These are phyloP conservation scores for Hemileccinum impolitum DNA, from an alignment of 768 basidiomycete genomes.

Conservation along the genomic window DNA sequence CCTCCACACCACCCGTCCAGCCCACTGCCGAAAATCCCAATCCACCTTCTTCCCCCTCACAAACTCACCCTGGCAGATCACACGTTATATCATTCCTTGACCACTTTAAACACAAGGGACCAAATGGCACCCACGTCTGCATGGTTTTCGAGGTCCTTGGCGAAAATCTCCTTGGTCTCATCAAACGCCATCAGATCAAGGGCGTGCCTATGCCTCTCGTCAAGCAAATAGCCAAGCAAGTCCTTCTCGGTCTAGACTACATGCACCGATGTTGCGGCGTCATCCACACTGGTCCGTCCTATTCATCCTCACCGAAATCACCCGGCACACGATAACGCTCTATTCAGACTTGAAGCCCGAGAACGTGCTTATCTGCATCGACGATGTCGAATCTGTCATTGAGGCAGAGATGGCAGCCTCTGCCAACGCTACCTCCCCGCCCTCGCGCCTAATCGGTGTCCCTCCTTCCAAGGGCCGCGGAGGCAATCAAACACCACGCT, in stretches of 20 bases:
- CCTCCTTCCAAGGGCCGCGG: constrained; percentile 91
- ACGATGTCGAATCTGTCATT: constrained; percentile 93
- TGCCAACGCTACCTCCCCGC: constrained; percentile 31
- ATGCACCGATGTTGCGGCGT: constrained; percentile 97
- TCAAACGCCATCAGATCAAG: constrained; percentile 98
- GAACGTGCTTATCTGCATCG: constrained; percentile 95
- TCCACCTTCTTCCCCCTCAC: constrained; percentile 51
- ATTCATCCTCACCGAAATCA: not conserved
- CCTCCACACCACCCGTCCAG: constrained; percentile 54
- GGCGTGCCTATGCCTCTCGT: constrained; percentile 93
- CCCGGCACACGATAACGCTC: constrained; percentile 6
- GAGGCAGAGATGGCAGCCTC: constrained; percentile 66
- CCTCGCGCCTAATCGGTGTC: constrained; percentile 81
- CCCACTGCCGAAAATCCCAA: constrained; percentile 48
- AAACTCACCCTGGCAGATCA: constrained; percentile 80
- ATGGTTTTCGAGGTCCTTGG: constrained; percentile 99
- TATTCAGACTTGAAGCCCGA: constrained; percentile 88
- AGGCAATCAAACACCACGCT: constrained; percentile 92
- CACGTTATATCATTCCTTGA: constrained; percentile 98
- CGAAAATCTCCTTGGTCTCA: constrained; percentile 92
- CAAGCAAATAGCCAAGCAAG: constrained; percentile 95
- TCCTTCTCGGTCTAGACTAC: constrained; percentile 93
- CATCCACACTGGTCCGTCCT: constrained; percentile 78
- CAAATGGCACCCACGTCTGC: constrained; percentile 96
- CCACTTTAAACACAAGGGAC: constrained; percentile 95